Evolutionary conservation across 208 protist species (phyloP), one percentile per base, ranked within the genome.

Genomic region (Wallacemonas sp.): DNA sequence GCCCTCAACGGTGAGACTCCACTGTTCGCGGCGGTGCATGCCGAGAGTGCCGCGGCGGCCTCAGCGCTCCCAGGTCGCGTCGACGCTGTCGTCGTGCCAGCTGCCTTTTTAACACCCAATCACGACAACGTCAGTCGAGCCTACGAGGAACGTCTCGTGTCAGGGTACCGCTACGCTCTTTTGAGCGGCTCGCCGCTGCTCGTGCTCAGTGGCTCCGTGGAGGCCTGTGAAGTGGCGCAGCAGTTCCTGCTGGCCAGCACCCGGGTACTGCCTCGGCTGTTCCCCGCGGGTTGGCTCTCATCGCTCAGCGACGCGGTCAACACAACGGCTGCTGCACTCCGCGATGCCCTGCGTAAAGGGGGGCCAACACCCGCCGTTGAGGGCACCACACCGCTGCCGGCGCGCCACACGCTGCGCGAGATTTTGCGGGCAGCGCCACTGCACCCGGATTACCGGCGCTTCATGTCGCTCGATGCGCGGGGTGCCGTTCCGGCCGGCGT

Each of bases 101-200:
- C 70, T 6, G 55, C 58, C n/a, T 67, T 65, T 46, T 62, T 80
- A 1, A 67, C 73, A 2, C 60, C 67, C 12, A 63, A 66, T 22
- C 53, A 66, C 15, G 57, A 61, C 42, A 29, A 22, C 44, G 38
- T 87, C 8, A 73, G 67, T 1, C 19, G 44, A 39, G 6, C 24
- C 41, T 79, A 81, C 42, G 64, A 69, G 24, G 59, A 89, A 37
- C 73, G 78, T 1, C 59, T 93, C 12, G 29, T 83, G 27, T 57
- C 81, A 4, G 81, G 70, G 24, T 62, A 80, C 19, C 83, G 83
- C 32, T 68, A 73, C 42, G 83, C 83, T 9, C 71, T 93, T 0
- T 45, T 93, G 13, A 79, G 57, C 9, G 87, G 87, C 15, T 54
- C 87, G 19, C 83, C 81, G 50, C 86, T 79, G 80, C n/a, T 93